These are phyloP conservation scores for Casaregolazyma lundiana DNA, from an alignment of 1,139 yeast genomes.

Conservation along the genomic window DNA sequence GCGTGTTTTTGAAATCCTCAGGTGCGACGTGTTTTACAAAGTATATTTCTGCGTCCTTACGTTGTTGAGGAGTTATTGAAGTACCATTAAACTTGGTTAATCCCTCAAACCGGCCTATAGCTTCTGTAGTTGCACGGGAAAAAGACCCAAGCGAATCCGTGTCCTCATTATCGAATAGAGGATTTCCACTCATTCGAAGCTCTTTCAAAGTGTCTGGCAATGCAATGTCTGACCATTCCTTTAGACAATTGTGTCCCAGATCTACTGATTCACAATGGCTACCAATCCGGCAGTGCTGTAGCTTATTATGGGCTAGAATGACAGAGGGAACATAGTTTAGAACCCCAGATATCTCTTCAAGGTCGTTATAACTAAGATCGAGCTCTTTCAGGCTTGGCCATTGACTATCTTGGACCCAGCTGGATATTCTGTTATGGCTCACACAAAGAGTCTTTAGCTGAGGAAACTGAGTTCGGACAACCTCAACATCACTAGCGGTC, in stretches of 20 bases:
- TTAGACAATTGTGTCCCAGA: slow-evolving; percentile 45
- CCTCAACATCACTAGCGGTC: slow-evolving; percentile 26
- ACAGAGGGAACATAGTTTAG: slow-evolving; percentile 8
- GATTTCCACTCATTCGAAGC: slow-evolving; percentile 51
- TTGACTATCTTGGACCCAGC: slow-evolving; percentile 31
- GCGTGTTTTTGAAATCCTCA: slow-evolving; percentile 26
- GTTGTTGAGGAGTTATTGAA: slow-evolving; percentile 41
- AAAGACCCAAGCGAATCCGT: slow-evolving; percentile 32
- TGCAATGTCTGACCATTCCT: slow-evolving; percentile 50
- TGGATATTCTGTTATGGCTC: slow-evolving; percentile 41
- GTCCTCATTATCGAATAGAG: slow-evolving; percentile 40
- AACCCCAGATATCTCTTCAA: slow-evolving; percentile 18
- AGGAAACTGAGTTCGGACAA: slow-evolving; percentile 42
- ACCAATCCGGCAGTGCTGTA: slow-evolving; percentile 5
- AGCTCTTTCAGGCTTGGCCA: slow-evolving; percentile 7
- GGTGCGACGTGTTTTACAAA: slow-evolving; percentile 50
- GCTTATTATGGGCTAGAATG: slow-evolving; percentile 20
- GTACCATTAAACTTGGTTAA: slow-evolving; percentile 55
- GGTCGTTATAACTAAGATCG: slow-evolving; percentile 10
- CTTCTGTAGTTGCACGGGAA: not conserved
- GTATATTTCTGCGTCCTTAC: slow-evolving; percentile 63
- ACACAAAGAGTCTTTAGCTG: slow-evolving; percentile 40
- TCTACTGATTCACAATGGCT: slow-evolving; percentile 34
- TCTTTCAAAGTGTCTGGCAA: slow-evolving; percentile 31
- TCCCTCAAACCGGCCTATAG: slow-evolving; percentile 45